Evolutionary conservation across 2,329 filamentous ascomycete genomes (phyloP).

Genomic region (Claviceps sp.): DNA sequence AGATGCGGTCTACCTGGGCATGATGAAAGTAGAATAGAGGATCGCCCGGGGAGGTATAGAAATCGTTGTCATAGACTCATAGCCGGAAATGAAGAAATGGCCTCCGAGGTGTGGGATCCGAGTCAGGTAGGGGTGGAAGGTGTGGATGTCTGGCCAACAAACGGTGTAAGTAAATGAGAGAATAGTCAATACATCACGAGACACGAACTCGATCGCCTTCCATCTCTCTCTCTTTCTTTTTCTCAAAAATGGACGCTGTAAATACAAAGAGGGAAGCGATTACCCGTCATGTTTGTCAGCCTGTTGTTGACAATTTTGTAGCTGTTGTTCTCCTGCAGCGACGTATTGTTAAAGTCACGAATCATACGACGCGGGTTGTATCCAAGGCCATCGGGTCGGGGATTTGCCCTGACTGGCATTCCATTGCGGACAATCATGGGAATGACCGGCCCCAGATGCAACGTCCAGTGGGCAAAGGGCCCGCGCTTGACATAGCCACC

Average conservation of each 20-base stretch:
- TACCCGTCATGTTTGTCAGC: not conserved
- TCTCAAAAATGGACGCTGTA: too few relatives aligned
- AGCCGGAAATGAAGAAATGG: conserved; percentile 1
- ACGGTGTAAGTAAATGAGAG: not conserved
- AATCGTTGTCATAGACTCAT: conserved; percentile 2
- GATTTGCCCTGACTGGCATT: not conserved
- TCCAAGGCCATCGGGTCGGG: not conserved
- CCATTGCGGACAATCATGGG: not conserved
- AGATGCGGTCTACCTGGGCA: conserved; percentile 3
- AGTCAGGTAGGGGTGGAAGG: conserved; percentile 1
- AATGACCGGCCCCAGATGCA: conserved; percentile 1
- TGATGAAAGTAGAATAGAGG: conserved; percentile 4
- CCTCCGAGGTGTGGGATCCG: not conserved
- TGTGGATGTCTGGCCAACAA: not conserved
- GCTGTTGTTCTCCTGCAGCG: not conserved
- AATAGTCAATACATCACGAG: too few relatives aligned
- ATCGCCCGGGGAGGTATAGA: conserved; percentile 4
- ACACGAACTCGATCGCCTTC: too few relatives aligned
- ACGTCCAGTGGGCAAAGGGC: not conserved
- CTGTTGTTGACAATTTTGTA: not conserved
- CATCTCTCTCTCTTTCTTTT: not conserved
- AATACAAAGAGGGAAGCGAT: too few relatives aligned
- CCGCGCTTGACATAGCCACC: conserved; percentile 4
- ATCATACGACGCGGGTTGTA: conserved; percentile 7
- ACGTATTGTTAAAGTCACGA: not conserved